Evolutionary conservation across 805 yeast genomes (phyloP).

Genomic region (Ogataea trehaloabstinens): DNA sequence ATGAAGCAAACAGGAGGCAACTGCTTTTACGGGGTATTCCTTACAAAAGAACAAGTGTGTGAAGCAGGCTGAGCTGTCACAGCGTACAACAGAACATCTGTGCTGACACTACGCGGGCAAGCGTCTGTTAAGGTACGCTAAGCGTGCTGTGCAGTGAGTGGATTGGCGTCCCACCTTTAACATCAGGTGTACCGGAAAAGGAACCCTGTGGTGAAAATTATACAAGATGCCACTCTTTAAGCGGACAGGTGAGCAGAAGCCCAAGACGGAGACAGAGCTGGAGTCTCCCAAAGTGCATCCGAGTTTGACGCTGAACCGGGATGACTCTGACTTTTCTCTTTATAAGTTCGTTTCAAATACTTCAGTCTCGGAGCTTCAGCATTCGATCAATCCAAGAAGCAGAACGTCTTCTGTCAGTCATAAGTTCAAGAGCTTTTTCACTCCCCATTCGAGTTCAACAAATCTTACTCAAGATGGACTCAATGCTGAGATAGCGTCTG

Average conservation of each 20-base stretch:
- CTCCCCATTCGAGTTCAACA: constrained; percentile 20
- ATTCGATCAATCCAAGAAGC: constrained; percentile 17
- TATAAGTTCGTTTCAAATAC: constrained; percentile 22
- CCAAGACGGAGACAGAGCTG: neutral
- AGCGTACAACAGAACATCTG: no score
- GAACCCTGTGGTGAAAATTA: neutral
- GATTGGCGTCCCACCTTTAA: neutral
- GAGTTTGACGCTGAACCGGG: constrained; percentile 15
- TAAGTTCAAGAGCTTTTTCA: constrained; percentile 30
- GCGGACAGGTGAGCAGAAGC: constrained; percentile 12
- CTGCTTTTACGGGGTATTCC: no score
- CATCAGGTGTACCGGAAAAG: neutral
- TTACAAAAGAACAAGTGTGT: no score
- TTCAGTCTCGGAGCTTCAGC: constrained; percentile 18
- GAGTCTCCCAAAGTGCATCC: constrained; percentile 16
- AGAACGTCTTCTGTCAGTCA: constrained; percentile 30
- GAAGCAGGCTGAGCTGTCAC: no score
- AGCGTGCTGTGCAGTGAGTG: neutral
- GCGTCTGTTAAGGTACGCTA: constrained; percentile 1
- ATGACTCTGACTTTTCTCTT: constrained; percentile 26
- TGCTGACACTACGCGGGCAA: neutral
- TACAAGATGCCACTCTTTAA: constrained; percentile 19
- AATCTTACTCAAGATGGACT: constrained; percentile 13
- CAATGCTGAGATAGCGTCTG: constrained; percentile 6
- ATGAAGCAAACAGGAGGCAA: no score